Base-by-base conservation (phyloP, 495 filamentous ascomycete species). In the Xylaria scruposa region DNA sequence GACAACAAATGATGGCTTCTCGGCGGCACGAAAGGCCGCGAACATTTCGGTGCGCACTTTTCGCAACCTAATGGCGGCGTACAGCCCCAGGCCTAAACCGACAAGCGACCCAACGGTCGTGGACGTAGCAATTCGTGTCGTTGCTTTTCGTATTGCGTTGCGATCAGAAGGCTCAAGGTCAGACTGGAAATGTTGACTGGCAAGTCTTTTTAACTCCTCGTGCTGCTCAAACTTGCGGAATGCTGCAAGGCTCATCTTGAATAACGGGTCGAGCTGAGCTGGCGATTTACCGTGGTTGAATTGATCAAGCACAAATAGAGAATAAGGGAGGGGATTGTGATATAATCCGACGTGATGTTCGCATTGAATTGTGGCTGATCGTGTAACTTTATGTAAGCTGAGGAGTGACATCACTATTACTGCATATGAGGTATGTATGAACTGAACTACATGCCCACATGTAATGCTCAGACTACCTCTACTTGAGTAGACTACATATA, bases 131-230 rank as follows among this genome's bases (percentile, higher is more conserved):
- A 91, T 79, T 59, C 80, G 87, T 6, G 70, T 73, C 13, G 89
- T 87, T 8, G 90, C 91, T 6, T 72, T 79, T 36, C 83, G 81
- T 13, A 93, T 81, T 2, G 80, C 82, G 13, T 88, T 87, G 72
- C 90, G 90, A 75, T 93, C 91, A 15, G 84, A 80, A 70, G 85
- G 72, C 17, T 80, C 78, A 36, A 92, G 85, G 80, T 92, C 90
- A 67, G 91, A 85, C 67, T 92, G 82, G 42, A 91, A 67, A 79
- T 92, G 91, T 64, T 89, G 77, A 70, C 91, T 88, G 38, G 89
- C 90, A 13, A 93, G 85, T 31, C 81, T 78, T 66, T 80, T 78
- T 26, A 93, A 84, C 54, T 80, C 78, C 44, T 90, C 87, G 63
- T 86, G 77, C 68, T 82, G 83, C 59, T 86, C 80, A 63, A 81